Evolutionary conservation across 169 alveolate genomes (phyloP), one percentile per base, ranked within the genome.

Genomic region (Miamiensis avidus): DNA sequence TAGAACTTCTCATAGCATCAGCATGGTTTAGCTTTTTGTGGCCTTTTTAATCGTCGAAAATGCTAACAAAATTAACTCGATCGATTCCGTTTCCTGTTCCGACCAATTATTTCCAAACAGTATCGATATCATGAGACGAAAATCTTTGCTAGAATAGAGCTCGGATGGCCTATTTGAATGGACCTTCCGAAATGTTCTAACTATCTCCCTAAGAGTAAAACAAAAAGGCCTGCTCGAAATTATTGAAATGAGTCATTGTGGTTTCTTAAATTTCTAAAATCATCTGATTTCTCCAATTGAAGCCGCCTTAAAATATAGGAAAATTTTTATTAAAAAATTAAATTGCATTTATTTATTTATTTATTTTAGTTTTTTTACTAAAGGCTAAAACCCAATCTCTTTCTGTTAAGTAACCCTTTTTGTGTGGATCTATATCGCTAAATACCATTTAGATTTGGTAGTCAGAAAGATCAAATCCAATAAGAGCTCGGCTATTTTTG

Each of bases 371-470:
- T 31, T 74, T 34, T n/a, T 79, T 31, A 74, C 88, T 34, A 81
- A 93, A 89, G 0, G 92, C 92, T 65, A 83, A 84, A 26, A 74
- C 34, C 97, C 97, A 94, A 84, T 94, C 97, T 29, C 78, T 65
- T 64, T 85, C 92, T 0, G 93, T 79, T 29, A 94, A 76, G 78
- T 90, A 94, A 0, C 97, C 97, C 76, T 94, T 94, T 87, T 91
- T 94, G 85, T 92, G 96, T 0, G 96, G 92, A 79, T 94, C 97
- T 34, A 94, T 32, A 65, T 90, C 92, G 20, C 95, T 49, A 28
- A 26, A 64, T 79, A 79, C 84, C 30, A 29, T 79, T 79, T 79
- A 65, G 11, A 72, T 49, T 79, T 79, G 29, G 76, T 79, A 29
- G n/a, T 85, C 81, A 25, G 97, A 92, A 81, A 94, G 83, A 82